Conservation (phyloP, 495 filamentous ascomycete species). For the Podospora pseudoanserina region DNA sequence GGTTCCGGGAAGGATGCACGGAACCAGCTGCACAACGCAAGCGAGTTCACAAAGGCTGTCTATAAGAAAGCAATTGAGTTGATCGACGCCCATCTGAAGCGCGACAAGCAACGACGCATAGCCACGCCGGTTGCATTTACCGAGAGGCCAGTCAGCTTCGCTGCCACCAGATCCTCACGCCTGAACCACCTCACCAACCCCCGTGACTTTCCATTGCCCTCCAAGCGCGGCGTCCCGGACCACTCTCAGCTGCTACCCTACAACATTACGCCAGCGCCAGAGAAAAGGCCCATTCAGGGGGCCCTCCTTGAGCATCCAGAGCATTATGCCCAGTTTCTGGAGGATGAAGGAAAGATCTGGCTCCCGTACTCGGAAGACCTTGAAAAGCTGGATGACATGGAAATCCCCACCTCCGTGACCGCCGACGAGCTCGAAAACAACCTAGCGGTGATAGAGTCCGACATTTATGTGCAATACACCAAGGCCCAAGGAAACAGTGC, state of each 20-base stretch:
- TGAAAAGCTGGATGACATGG: background rate
- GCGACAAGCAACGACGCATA: conserved; percentile 25
- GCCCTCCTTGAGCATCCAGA: background rate
- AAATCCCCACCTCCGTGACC: background rate
- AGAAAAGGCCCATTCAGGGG: background rate
- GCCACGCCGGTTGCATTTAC: conserved; percentile 15
- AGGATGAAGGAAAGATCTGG: background rate
- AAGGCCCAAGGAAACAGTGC: background rate
- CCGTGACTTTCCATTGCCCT: conserved; percentile 19
- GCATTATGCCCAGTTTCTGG: background rate
- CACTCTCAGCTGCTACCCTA: conserved; percentile 9
- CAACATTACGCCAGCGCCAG: background rate
- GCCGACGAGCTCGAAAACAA: background rate
- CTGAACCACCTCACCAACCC: conserved; percentile 22
- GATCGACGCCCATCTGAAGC: conserved; percentile 26
- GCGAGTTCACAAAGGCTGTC: conserved; percentile 16
- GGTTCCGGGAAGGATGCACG: conserved; percentile 13
- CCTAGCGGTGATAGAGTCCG: background rate
- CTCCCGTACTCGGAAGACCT: background rate
- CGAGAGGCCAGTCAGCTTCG: conserved; percentile 11
- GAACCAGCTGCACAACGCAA: conserved; percentile 20
- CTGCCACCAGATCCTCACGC: conserved; percentile 16
- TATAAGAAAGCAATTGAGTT: conserved; percentile 26
- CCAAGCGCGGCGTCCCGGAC: conserved; percentile 5
- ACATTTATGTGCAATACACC: background rate